These are phyloP conservation scores for Cercospora nicotianae DNA, from an alignment of 2,329 filamentous ascomycete species.

Conservation along the genomic window DNA sequence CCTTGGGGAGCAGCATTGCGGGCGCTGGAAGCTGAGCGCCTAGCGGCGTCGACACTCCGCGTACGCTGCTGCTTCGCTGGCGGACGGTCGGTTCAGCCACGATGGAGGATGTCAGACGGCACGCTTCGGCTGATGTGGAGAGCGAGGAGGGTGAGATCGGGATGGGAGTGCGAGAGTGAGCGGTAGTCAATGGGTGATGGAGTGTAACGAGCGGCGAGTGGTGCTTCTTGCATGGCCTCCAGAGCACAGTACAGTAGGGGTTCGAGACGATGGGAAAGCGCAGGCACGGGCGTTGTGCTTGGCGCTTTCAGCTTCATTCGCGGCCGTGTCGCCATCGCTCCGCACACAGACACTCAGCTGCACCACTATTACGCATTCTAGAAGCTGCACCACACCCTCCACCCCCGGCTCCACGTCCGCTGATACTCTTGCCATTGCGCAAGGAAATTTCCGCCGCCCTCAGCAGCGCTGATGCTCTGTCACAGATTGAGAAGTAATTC, in stretches of 20 bases:
- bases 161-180: constrained; percentile 8
- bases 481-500: neutral
- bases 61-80: constrained; percentile 22
- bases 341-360: neutral
- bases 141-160: neutral
- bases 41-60: constrained; percentile 17
- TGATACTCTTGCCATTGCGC: neutral
- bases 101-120: constrained; percentile 8
- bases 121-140: constrained; percentile 1
- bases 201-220: constrained; percentile 12
- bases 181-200: constrained; percentile 7
- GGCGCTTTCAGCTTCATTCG: neutral
- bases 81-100: constrained; percentile 22
- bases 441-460: neutral
- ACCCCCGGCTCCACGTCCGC: neutral
- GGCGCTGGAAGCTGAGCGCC: constrained; percentile 17
- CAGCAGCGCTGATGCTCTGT: neutral
- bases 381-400: neutral
- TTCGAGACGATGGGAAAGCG: neutral
- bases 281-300: neutral
- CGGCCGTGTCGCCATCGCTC: neutral
- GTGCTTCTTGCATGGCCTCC: neutral
- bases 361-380: neutral
- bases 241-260: neutral
- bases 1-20: constrained; percentile 84